Base-by-base conservation (phyloP, 2,329 filamentous ascomycete genomes). In the Plenodomus biglobosus region DNA sequence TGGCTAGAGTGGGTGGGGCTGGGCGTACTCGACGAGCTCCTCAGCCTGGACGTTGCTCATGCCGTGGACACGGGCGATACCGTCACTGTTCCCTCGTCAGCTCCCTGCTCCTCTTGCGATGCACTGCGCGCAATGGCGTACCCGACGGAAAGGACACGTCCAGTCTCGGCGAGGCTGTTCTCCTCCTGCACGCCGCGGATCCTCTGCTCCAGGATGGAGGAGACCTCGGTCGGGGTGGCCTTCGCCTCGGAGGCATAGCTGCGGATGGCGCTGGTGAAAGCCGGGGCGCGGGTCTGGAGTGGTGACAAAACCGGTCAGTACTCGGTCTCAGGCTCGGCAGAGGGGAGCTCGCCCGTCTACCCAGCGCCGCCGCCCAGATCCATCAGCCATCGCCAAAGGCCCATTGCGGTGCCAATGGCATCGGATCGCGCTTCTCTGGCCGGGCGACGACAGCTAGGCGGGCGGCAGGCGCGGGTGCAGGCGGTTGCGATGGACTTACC, bases 31-130 rank as follows among this genome's bases (percentile, higher is more conserved):
- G 76, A 99, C 94, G 77, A 99, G 88, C 85, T 99, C 94, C 82
- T 99, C 94, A 71, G 94, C 92, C 85, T 99, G 94, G 81, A 99
- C 94, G 78, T 99, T 99, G 88, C 85, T 90, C 90, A 99, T 92
- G 76, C 94, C 94, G 80, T 99, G 92, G 69, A 99, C 92, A 92
- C 94, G 92, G 77, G 94, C 94, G 75, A 99, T 99, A 95, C 94
- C 94, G 83, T 99, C 94, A 94, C 94, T 97, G 70, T 77, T 49
- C 47, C 51, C 47, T 56, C 56, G 66, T 75, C 58, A 75, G 71
- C 56, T 53, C 53, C 50, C 40, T 45, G 48, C 42, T 44, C 46
- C 55, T 46, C 49, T 11, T 32, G 27, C 27, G 50, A 48, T 52
- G 44, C 50, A 58, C 65, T 53, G 56, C 52, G 54, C 56, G 61